Percentiles rank a stretch among this genome's conserved stretches.
Evolutionary conservation across 805 yeast genomes (phyloP).

Genomic region (Metschnikowia aberdeeniae): DNA sequence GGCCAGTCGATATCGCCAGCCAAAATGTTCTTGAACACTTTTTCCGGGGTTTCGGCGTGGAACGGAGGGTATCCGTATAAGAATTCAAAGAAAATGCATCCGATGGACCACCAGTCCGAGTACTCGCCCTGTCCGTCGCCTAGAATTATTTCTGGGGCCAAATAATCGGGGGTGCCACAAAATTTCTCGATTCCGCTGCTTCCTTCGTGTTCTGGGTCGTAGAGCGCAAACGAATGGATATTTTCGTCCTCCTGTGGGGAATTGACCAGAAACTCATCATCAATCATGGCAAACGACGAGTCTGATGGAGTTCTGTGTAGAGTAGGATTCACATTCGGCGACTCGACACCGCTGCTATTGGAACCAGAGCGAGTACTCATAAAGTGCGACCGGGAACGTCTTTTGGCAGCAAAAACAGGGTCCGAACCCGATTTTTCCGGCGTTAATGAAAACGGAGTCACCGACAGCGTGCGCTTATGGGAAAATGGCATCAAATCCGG

Average conservation of each 20-base stretch:
- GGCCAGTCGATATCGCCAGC: slow-evolving; percentile 85
- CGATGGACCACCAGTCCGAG: slow-evolving; percentile 99
- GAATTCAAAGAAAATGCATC: slow-evolving; percentile 91
- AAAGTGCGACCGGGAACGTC: slow-evolving; percentile 16
- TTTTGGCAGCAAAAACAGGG: slow-evolving; percentile 12
- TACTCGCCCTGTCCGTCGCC: slow-evolving; percentile 80
- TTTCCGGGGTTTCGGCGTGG: slow-evolving; percentile 73
- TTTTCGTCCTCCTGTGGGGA: slow-evolving; percentile 23
- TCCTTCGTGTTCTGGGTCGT: slow-evolving; percentile 58
- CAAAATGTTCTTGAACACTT: slow-evolving; percentile 78
- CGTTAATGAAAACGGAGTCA: slow-evolving; percentile 43
- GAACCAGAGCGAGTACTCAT: slow-evolving; percentile 26
- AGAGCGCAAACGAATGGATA: slow-evolving; percentile 51
- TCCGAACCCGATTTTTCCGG: slow-evolving; percentile 22
- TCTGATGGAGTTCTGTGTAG: slow-evolving; percentile 51
- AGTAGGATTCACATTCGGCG: slow-evolving; percentile 48
- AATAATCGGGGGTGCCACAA: slow-evolving; percentile 96
- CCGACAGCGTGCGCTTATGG: slow-evolving; percentile 38
- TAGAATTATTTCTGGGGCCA: slow-evolving; percentile 92
- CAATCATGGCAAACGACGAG: slow-evolving; percentile 51
- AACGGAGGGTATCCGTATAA: slow-evolving; percentile 94
- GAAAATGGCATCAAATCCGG: slow-evolving; percentile 14
- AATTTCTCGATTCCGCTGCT: slow-evolving; percentile 52
- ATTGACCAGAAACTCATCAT: slow-evolving; percentile 37
- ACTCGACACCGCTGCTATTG: slow-evolving; percentile 39